These are phyloP conservation scores for Pharus latifolius DNA, from an alignment of 176 grass and related monocot species.

Conservation along the genomic window DNA sequence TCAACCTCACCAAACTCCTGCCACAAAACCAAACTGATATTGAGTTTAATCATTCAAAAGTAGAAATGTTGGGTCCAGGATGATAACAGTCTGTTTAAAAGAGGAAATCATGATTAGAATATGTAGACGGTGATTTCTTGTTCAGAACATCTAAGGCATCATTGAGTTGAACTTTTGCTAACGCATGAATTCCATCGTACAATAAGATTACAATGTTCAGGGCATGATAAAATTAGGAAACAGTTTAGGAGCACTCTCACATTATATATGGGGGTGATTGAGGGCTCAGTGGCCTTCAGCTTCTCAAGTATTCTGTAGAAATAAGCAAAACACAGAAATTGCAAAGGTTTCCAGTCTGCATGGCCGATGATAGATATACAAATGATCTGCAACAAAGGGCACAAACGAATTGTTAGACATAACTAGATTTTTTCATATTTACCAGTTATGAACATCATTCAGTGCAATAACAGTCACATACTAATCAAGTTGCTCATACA, in stretches of 20 bases:
- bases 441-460: neutral
- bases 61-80: neutral
- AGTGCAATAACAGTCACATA: neutral
- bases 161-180: neutral
- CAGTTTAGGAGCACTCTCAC: slow-evolving; percentile 20
- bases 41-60: neutral
- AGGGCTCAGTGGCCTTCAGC: slow-evolving; percentile 40
- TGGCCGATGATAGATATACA: slow-evolving; percentile 29
- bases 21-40: neutral
- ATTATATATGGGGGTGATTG: slow-evolving; percentile 43
- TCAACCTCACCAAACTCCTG: slow-evolving; percentile 58
- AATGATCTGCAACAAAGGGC: slow-evolving; percentile 33
- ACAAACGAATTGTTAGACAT: neutral
- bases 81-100: neutral
- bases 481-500: neutral
- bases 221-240: neutral
- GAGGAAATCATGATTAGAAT: neutral
- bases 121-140: neutral
- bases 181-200: neutral
- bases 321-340: slow-evolving; percentile 66
- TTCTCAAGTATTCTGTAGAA: slow-evolving; percentile 69
- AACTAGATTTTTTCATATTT: neutral
- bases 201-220: neutral
- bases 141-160: neutral
- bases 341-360: slow-evolving; percentile 57